These are phyloP conservation scores for Salmacisia buchloeana DNA, from an alignment of 1,284 basidiomycete genomes.

Conservation along the genomic window DNA sequence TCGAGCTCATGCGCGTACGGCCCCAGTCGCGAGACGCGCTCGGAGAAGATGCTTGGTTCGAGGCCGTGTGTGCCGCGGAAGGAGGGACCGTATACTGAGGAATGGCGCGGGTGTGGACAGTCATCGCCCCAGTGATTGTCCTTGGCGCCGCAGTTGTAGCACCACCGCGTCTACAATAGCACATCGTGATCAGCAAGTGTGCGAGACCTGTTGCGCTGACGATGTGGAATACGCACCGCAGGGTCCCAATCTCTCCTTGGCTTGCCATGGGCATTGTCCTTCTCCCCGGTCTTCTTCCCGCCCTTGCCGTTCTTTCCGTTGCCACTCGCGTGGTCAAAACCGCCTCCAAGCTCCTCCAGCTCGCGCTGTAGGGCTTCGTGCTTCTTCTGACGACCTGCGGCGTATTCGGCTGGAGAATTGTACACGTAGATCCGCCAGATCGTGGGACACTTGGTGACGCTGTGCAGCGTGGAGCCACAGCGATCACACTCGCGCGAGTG, in stretches of 20 bases:
- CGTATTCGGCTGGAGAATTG: constrained; percentile 60
- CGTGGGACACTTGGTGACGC: constrained; percentile 73
- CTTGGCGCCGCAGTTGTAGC: constrained; percentile 74
- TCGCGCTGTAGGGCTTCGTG: constrained; percentile 14
- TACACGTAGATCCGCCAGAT: constrained; percentile 83
- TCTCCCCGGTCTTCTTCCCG: constrained; percentile 20
- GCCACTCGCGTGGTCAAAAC: not conserved
- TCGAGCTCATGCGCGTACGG: constrained; percentile 61
- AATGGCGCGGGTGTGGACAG: constrained; percentile 58
- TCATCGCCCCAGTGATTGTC: constrained; percentile 81
- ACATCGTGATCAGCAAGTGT: constrained; percentile 24
- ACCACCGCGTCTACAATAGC: constrained; percentile 64
- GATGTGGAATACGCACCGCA: constrained; percentile 11
- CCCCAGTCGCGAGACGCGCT: constrained; percentile 63
- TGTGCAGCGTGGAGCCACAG: constrained; percentile 68
- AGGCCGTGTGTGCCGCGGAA: constrained; percentile 55
- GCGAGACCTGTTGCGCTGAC: not conserved
- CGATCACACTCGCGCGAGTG: constrained; percentile 63
- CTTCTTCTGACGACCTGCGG: constrained; percentile 4
- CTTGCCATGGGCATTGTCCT: constrained; percentile 17
- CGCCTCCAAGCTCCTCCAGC: constrained; percentile 8
- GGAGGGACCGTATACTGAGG: not conserved
- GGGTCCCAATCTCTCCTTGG: constrained; percentile 20
- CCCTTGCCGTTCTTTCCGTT: constrained; percentile 15
- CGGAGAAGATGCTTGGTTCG: constrained; percentile 69